Conservation (phyloP, 352 stramenopile genomes). For the Phytopythium delawarense region DNA sequence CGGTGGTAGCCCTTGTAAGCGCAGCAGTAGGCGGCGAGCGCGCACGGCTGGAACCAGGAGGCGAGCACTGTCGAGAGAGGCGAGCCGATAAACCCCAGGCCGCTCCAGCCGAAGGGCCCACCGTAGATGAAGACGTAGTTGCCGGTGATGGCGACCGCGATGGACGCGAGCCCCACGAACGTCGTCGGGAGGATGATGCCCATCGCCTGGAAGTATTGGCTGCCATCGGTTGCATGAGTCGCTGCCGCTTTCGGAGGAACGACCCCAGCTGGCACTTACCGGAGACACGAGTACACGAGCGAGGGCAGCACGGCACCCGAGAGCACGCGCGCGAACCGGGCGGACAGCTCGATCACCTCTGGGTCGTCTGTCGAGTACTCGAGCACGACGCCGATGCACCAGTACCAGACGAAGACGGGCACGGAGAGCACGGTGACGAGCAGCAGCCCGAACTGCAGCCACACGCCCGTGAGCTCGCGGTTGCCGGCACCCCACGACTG, state of each 20-base stretch:
- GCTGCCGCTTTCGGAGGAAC: background rate
- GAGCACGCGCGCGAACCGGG: conserved; percentile 55
- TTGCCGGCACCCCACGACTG: conserved; percentile 70
- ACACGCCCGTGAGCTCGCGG: conserved; percentile 63
- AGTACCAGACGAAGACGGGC: conserved; percentile 68
- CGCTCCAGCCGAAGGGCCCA: conserved; percentile 28
- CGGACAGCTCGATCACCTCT: conserved; percentile 49
- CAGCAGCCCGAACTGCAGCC: conserved; percentile 64
- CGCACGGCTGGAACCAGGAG: conserved; percentile 68
- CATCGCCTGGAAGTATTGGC: conserved; percentile 71
- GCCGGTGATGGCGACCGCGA: conserved; percentile 42
- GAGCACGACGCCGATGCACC: conserved; percentile 55
- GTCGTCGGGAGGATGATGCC: conserved; percentile 63
- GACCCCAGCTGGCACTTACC: conserved; percentile 15
- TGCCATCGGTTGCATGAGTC: conserved; percentile 8
- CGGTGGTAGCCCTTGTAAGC: conserved; percentile 53
- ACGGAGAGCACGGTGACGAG: conserved; percentile 52
- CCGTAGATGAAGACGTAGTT: conserved; percentile 81
- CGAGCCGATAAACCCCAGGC: conserved; percentile 77
- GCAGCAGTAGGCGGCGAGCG: conserved; percentile 57
- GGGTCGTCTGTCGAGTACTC: conserved; percentile 58
- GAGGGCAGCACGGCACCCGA: conserved; percentile 54
- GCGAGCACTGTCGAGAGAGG: conserved; percentile 72
- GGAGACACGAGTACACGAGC: conserved; percentile 60
- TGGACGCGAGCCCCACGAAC: conserved; percentile 54